Conservation (phyloP, 1,284 basidiomycete genomes). For the Cystobasidiaceae sp. region DNA sequence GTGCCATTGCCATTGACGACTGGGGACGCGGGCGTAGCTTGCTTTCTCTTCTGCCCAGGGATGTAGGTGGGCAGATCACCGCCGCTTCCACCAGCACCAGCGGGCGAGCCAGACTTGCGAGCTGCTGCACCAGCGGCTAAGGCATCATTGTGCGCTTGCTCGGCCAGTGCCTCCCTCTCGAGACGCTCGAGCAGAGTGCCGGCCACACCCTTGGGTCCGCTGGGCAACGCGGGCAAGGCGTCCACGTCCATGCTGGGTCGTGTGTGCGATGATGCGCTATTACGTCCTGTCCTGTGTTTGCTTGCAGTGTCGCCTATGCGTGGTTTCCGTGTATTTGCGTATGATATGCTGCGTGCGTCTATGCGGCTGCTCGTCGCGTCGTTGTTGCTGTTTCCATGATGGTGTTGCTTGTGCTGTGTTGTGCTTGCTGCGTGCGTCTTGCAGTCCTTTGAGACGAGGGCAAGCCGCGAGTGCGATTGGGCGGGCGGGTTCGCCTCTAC, state of each 20-base stretch:
- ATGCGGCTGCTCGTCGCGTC: too few species aligned
- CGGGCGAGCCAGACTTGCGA: background rate
- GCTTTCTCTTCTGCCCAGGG: conserved; percentile 2
- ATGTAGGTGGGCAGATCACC: conserved; percentile 15
- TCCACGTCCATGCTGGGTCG: conserved; percentile 13
- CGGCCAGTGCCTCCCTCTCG: conserved; percentile 9
- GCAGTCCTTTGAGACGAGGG: background rate
- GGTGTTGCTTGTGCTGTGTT: too few species aligned
- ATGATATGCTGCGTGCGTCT: too few species aligned
- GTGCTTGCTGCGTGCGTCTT: background rate
- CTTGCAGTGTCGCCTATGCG: too few species aligned
- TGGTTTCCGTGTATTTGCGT: too few species aligned
- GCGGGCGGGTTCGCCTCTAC: background rate
- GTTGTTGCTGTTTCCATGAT: too few species aligned
- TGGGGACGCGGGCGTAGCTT: background rate
- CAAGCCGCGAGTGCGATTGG: background rate
- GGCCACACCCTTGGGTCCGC: conserved; percentile 13
- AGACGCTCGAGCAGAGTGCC: conserved; percentile 18
- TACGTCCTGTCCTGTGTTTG: background rate
- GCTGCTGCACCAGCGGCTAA: background rate
- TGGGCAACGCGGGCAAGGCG: background rate
- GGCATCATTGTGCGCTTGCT: conserved; percentile 9
- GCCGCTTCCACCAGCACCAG: background rate
- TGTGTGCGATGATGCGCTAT: background rate
- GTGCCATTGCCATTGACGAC: too few species aligned